A percentile compares a stretch with the other conserved stretches of the same genome.
Evolutionary conservation across 2,329 filamentous ascomycete species (phyloP).

Genomic region (Trichocomaceae sp.): DNA sequence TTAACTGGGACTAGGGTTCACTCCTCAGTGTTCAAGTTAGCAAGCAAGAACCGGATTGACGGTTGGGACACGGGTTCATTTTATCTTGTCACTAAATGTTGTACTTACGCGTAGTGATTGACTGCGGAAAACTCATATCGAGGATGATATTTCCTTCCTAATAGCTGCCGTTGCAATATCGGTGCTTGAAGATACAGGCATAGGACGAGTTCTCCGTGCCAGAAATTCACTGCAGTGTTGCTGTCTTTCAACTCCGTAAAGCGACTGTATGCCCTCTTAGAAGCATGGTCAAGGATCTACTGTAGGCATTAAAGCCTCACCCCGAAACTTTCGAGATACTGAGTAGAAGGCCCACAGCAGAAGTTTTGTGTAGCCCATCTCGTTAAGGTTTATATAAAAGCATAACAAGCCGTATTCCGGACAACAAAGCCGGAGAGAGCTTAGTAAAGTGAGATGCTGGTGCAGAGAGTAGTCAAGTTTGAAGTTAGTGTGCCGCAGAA

Average conservation of each 20-base stretch:
- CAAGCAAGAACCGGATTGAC: background rate
- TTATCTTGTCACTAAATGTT: background rate
- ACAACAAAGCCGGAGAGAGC: background rate
- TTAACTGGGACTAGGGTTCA: background rate
- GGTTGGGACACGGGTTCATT: background rate
- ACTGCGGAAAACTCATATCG: background rate
- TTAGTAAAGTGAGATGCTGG: background rate
- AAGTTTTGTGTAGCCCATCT: background rate
- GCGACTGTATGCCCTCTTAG: background rate
- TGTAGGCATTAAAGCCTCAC: background rate
- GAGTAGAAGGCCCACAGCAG: background rate
- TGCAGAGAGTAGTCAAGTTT: background rate
- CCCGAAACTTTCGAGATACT: background rate
- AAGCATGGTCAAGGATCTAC: background rate
- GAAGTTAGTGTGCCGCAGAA: background rate
- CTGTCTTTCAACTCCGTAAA: background rate
- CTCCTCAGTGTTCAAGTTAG: background rate
- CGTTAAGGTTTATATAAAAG: background rate
- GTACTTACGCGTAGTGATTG: background rate
- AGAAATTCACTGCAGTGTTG: background rate
- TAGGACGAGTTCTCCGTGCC: background rate
- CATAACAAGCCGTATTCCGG: background rate
- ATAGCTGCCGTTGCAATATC: background rate
- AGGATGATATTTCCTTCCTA: background rate
- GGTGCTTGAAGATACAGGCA: background rate